Base-by-base conservation (phyloP, 345 rosid genomes). In the Raphanus sativus region DNA sequence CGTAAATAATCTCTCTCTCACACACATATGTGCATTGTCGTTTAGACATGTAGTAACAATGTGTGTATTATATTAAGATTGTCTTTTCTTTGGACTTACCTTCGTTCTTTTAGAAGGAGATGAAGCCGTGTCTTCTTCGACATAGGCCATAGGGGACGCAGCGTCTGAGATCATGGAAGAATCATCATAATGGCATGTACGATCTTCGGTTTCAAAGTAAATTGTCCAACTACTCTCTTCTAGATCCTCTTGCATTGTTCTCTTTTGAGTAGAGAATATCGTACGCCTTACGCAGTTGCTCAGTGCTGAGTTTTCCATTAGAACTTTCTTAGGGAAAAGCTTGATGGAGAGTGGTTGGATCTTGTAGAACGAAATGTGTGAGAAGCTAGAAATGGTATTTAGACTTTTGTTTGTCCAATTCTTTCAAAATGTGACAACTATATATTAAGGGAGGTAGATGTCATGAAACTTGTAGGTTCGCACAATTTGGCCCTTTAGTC, bases 171-270 rank as follows among this genome's bases (percentile, higher is more conserved):
- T 71, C 77, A 81, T 75, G 1, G 83, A 81, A 29, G 77, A 61
- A 55, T 72, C 76, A 0, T 80, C 76, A 5, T 75, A 60, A 75
- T 71, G 60, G 60, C 42, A 45, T 48, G 25, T 32, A 7, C 50
- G 62, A 75, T 80, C 58, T 65, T 81, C 74, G 12, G 75, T 70
- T 59, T 71, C 77, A 61, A 81, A 71, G 77, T 81, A 81, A 62
- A 60, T 81, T 61, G 83, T 76, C 83, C 83, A 80, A 25, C 75
- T 74, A 60, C 83, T 76, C 75, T 79, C 82, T 74, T 79, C 82
- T 67, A 65, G 0, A 42, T 62, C 63, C 21, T 71, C 76, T 56
- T 73, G 73, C 25, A 52, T 73, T 50, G 73, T 73, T 67, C 55
- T 73, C 54, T 67, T 64, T 5, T 72, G 77, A 73, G 62, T 73